Conservation (phyloP, 495 filamentous ascomycete species). For the Talaromyces ruber region DNA sequence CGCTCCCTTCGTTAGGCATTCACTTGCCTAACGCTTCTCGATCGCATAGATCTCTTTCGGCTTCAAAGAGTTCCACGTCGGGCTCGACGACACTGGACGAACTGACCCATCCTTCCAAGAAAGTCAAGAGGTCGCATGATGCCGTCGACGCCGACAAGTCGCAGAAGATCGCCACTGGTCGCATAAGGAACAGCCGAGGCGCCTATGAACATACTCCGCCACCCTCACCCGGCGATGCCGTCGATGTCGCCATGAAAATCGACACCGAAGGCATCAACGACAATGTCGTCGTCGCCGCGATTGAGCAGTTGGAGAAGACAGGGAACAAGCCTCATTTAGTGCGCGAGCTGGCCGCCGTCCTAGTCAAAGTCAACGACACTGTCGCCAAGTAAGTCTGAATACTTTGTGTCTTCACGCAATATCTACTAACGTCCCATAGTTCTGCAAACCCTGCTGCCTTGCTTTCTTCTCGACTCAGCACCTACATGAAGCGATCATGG, state of each 20-base stretch:
- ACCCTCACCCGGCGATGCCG: slow-evolving; percentile 60
- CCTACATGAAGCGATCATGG: slow-evolving; percentile 87
- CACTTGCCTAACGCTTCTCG: slow-evolving; percentile 75
- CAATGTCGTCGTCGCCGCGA: slow-evolving; percentile 88
- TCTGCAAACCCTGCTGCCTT: slow-evolving; percentile 94
- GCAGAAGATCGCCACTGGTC: slow-evolving; percentile 27
- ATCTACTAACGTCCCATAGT: slow-evolving; percentile 37
- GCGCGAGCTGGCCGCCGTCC: slow-evolving; percentile 81
- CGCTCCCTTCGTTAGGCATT: slow-evolving; percentile 86
- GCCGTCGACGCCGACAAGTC: slow-evolving; percentile 21
- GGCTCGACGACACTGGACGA: slow-evolving; percentile 36
- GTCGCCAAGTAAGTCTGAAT: slow-evolving; percentile 71
- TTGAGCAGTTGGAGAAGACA: slow-evolving; percentile 83
- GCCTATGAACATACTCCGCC: slow-evolving; percentile 73
- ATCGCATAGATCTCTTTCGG: slow-evolving; percentile 55
- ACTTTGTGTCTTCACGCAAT: not conserved
- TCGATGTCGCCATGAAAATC: slow-evolving; percentile 50
- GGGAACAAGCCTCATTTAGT: slow-evolving; percentile 89
- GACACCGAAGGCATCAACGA: slow-evolving; percentile 87
- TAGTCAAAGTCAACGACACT: slow-evolving; percentile 66
- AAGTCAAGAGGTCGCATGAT: slow-evolving; percentile 74
- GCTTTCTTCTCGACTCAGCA: slow-evolving; percentile 81
- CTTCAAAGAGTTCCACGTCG: slow-evolving; percentile 41
- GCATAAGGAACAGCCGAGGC: slow-evolving; percentile 34
- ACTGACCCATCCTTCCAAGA: slow-evolving; percentile 65